Percentiles rank a stretch among this genome's conserved stretches.
These are phyloP conservation scores for Fusarium buxicola DNA, from an alignment of 2,329 filamentous ascomycete genomes.

Conservation along the genomic window DNA sequence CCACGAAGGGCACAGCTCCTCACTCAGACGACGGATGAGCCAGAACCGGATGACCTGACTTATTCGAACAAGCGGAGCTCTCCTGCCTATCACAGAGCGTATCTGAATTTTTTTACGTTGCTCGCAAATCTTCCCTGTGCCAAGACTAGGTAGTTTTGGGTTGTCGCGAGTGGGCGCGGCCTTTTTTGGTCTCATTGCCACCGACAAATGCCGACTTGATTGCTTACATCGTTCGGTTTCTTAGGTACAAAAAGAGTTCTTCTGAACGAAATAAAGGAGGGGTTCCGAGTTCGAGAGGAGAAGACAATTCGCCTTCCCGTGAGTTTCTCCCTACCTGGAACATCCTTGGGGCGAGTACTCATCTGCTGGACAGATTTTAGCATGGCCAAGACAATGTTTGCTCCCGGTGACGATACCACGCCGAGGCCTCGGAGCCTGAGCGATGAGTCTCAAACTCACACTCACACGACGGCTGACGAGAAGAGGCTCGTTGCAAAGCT, in stretches of 20 bases:
- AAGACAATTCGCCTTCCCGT: background rate
- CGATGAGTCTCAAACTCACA: slow-evolving; percentile 31
- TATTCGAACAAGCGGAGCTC: slow-evolving; percentile 20
- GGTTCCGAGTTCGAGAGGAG: background rate
- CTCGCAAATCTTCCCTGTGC: slow-evolving; percentile 7
- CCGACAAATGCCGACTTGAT: background rate
- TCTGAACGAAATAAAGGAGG: background rate
- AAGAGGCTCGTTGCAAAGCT: slow-evolving; percentile 72
- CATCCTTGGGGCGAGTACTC: background rate
- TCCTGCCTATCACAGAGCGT: slow-evolving; percentile 19
- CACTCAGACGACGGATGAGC: slow-evolving; percentile 12
- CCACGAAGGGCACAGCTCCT: background rate
- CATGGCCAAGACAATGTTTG: slow-evolving; percentile 23
- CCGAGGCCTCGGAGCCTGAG: slow-evolving; percentile 31
- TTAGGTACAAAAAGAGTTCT: background rate
- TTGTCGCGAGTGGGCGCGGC: slow-evolving; percentile 31
- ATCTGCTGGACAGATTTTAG: slow-evolving; percentile 5
- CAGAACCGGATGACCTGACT: slow-evolving; percentile 31
- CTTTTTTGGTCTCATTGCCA: slow-evolving; percentile 8
- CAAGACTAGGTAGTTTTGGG: slow-evolving; percentile 36
- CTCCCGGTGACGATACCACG: slow-evolving; percentile 21
- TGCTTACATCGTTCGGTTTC: slow-evolving; percentile 17
- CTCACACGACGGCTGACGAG: slow-evolving; percentile 52
- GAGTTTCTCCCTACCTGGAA: slow-evolving; percentile 1
- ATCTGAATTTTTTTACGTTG: slow-evolving; percentile 3